phyloP scores from a whole-genome alignment of 176 grass and related monocot species.

The Paspalum notatum region DNA sequence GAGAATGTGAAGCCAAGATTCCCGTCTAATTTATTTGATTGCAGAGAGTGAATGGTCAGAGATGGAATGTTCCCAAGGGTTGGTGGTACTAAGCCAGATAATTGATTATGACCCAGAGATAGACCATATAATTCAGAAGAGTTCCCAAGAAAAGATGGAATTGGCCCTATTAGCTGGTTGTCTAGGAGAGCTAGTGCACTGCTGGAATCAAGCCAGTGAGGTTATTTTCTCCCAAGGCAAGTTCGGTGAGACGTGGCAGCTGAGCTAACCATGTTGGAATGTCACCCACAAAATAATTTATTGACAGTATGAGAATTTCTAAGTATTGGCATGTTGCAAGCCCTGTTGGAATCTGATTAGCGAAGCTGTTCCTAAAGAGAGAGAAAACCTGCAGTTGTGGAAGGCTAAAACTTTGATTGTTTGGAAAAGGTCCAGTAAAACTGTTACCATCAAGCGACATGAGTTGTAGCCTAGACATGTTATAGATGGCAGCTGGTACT shows the following conservation, averaged over 20 bases:
- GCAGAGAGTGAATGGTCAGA: not conserved
- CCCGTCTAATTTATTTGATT: not conserved
- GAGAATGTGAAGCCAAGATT: not conserved
- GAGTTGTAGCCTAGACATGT: not conserved
- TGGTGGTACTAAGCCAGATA: not conserved
- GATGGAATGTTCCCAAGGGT: not conserved
- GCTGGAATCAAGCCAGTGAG: not conserved
- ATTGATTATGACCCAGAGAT: not conserved
- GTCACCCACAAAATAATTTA: not conserved
- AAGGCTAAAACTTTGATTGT: conserved; percentile 26
- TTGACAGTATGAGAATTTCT: not conserved
- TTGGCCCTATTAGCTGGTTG: not conserved
- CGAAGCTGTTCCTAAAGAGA: not conserved
- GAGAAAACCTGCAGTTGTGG: not conserved
- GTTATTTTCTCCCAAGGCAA: not conserved
- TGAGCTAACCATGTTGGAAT: conserved; percentile 7
- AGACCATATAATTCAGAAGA: not conserved
- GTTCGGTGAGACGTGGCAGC: not conserved
- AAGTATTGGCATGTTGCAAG: conserved; percentile 1
- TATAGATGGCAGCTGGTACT: conserved; percentile 12
- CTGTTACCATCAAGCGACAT: not conserved
- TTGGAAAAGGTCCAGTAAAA: not conserved
- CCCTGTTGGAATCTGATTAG: not conserved
- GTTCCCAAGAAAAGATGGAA: not conserved
- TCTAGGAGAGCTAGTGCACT: not conserved